Evolutionary conservation across 257 asterid species (phyloP), one percentile per base, ranked within the genome.

Genomic region (Gentiana dahurica): DNA sequence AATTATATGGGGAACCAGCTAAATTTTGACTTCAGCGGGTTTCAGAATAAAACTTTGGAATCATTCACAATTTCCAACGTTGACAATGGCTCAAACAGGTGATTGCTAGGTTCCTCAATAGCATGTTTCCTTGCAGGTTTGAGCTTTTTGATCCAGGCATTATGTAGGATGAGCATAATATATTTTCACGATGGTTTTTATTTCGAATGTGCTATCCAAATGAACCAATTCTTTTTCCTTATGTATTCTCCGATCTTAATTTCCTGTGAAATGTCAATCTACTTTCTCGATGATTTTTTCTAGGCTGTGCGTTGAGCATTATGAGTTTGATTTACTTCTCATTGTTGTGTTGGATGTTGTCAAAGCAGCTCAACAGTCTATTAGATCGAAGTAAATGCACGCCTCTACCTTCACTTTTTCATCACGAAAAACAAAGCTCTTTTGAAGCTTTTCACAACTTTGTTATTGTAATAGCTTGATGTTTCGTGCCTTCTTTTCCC

Each of bases 41-140:
- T 92, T 64, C 84, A 85, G 41, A 92, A 81, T 78, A 85, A 73
- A 74, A 77, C 97, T 3, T 72, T 92, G 77, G 99, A 88, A 52
- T 63, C 90, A 65, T 92, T 92, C 79, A 83, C 88, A 64, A 88
- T 92, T 63, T 83, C 99, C 53, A 92, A 92, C 74, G 97, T 92
- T 54, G 76, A 85, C 8, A 89, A 92, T 52, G 97, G 99, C 60
- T 92, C 99, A 62, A 85, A 74, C 77, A 80, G 95, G 99, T 92
- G 45, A 69, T 50, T 68, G 48, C 43, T 66, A 51, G 39, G 15
- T 43, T 39, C 5, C 11, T 10, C 38, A 13, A 51, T 43, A 24
- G 12, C 35, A 39, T 15, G 55, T 6, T 55, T 10, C 7, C 34
- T 12, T 33, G 58, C 41, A 36, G 38, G 8, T 47, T 57, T 46